These are phyloP conservation scores for Aspergillus baeticus DNA, from an alignment of 495 filamentous ascomycete genomes.

Conservation along the genomic window DNA sequence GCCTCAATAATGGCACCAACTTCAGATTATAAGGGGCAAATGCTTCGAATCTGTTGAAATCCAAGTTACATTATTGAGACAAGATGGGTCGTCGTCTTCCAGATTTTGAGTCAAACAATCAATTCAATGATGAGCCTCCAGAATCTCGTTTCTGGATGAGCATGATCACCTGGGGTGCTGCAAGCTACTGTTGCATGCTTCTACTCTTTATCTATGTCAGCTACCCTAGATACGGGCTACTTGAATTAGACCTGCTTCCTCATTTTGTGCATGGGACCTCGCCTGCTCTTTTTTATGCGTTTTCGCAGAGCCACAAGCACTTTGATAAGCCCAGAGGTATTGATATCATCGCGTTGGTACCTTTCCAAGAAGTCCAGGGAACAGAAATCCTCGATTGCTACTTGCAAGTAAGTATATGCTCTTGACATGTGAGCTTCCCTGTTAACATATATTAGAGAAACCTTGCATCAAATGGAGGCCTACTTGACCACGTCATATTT, in stretches of 20 bases:
- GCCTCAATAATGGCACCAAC: no score
- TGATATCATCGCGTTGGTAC: slow-evolving; percentile 49
- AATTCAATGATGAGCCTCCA: background rate
- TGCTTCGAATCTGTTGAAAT: no score
- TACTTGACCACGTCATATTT: slow-evolving; percentile 54
- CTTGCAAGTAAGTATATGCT: slow-evolving; percentile 30
- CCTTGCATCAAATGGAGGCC: slow-evolving; percentile 48
- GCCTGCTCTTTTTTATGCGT: slow-evolving; percentile 31
- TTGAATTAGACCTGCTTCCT: slow-evolving; percentile 23
- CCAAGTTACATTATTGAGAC: background rate
- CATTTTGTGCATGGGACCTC: slow-evolving; percentile 24
- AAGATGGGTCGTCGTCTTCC: slow-evolving; percentile 26
- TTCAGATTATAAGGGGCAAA: no score
- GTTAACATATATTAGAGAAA: slow-evolving; percentile 37
- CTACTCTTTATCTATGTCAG: slow-evolving; percentile 18
- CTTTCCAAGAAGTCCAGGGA: slow-evolving; percentile 44
- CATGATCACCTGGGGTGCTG: slow-evolving; percentile 23
- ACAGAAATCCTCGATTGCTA: slow-evolving; percentile 55
- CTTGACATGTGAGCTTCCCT: background rate
- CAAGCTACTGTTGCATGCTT: slow-evolving; percentile 28
- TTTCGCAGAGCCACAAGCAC: slow-evolving; percentile 26
- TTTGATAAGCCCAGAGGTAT: slow-evolving; percentile 44
- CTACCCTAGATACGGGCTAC: slow-evolving; percentile 22
- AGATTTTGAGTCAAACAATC: slow-evolving; percentile 10
- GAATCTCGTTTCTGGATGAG: slow-evolving; percentile 13